phyloP scores from a whole-genome alignment of 2,329 filamentous ascomycete genomes.

The Ambrosiella cleistominuta region DNA sequence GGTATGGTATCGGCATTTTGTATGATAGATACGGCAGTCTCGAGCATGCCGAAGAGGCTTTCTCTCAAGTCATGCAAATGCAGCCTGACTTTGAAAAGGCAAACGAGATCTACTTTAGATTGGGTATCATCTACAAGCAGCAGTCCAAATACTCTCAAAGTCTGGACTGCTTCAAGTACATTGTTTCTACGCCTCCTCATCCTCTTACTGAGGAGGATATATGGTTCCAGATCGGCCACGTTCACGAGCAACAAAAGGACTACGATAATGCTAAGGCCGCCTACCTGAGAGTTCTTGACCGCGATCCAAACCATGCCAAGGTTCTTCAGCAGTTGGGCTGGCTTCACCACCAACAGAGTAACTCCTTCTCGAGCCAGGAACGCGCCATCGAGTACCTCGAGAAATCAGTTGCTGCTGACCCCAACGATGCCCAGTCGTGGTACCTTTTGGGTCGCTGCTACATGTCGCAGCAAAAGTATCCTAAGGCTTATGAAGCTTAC shows the following conservation, averaged over 20 bases:
- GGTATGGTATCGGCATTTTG: conserved; percentile 96
- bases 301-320: conserved; percentile 92
- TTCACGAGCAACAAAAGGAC: conserved; percentile 98
- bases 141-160: conserved; percentile 87
- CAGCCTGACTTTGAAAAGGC: conserved; percentile 95
- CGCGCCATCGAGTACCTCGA: conserved; percentile 93
- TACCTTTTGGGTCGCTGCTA: conserved; percentile 94
- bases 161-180: conserved; percentile 96
- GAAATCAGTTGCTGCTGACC: conserved; percentile 87
- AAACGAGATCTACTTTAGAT: conserved; percentile 94
- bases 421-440: conserved; percentile 94
- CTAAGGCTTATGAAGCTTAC: conserved; percentile 95
- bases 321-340: conserved; percentile 94
- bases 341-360: conserved; percentile 93
- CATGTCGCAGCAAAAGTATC: conserved; percentile 98
- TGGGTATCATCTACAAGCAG: conserved; percentile 99
- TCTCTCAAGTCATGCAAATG: conserved; percentile 98
- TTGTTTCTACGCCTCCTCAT: conserved; percentile 78
- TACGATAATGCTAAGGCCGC: conserved; percentile 86
- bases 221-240: conserved; percentile 98
- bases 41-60: conserved; percentile 94
- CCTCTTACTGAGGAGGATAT: conserved; percentile 95
- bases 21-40: conserved; percentile 93
- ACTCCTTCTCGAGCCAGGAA: conserved; percentile 79
- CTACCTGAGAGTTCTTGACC: conserved; percentile 82